These are phyloP conservation scores for Candida nanaspora DNA, from an alignment of 805 yeast species.

Conservation along the genomic window DNA sequence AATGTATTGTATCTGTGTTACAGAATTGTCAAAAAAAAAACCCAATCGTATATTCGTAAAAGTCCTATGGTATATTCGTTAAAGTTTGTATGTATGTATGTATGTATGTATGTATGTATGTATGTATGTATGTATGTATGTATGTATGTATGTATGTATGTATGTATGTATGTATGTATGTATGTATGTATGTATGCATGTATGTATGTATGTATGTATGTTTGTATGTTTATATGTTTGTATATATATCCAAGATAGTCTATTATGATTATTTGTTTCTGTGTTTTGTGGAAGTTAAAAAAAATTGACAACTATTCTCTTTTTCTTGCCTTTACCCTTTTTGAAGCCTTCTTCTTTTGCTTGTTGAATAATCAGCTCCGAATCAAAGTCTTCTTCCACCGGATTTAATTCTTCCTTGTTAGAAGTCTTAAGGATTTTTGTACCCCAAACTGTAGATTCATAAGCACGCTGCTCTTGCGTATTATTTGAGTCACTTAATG, in stretches of 20 bases:
- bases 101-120: no score
- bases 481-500: background rate
- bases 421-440: slow-evolving; percentile 40
- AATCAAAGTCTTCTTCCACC: slow-evolving; percentile 34
- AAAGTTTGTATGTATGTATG: no score
- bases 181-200: background rate
- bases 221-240: background rate
- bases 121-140: no score
- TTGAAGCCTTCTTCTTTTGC: slow-evolving; percentile 41
- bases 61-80: no score
- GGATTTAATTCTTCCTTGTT: slow-evolving; percentile 31
- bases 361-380: slow-evolving; percentile 42
- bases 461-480: background rate
- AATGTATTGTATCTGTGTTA: no score
- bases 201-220: background rate
- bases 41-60: no score
- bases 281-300: background rate
- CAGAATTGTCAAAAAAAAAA: no score
- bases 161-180: no score
- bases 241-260: background rate
- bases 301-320: slow-evolving; percentile 26
- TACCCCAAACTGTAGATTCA: slow-evolving; percentile 69
- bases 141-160: no score
- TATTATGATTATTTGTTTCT: background rate
- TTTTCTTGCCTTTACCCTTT: slow-evolving; percentile 37